A percentile compares a stretch with the other conserved stretches of the same genome.
These are phyloP conservation scores for Vitis amurensis DNA, from an alignment of 164 flowering plant genomes.

Conservation along the genomic window DNA sequence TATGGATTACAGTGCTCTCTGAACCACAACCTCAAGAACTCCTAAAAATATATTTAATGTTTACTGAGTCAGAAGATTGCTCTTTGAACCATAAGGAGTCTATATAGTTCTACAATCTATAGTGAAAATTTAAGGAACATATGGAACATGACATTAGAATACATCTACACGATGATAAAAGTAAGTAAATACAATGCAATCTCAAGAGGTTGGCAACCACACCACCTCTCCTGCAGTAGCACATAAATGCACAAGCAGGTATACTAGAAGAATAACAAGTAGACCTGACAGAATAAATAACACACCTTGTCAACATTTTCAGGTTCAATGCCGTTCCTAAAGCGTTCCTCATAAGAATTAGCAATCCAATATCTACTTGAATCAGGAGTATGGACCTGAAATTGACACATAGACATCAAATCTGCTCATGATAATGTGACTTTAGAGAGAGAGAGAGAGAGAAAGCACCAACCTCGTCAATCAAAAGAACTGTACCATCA, in stretches of 20 bases:
- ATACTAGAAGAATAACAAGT: neutral
- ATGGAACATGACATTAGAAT: neutral
- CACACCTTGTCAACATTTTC: constrained; percentile 94
- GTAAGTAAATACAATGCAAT: too few species aligned
- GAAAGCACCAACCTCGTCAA: constrained; percentile 74
- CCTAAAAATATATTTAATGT: constrained; percentile 37
- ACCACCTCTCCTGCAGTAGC: neutral
- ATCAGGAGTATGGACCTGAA: constrained; percentile 95
- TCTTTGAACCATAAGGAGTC: neutral
- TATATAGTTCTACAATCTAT: too few species aligned
- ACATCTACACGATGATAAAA: neutral
- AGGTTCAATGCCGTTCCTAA: constrained; percentile 78
- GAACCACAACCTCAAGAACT: constrained; percentile 94
- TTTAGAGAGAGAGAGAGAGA: constrained; percentile 1
- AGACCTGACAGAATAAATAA: neutral
- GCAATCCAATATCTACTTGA: constrained; percentile 99
- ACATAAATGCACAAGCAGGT: neutral
- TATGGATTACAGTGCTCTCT: constrained; percentile 89
- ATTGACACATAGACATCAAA: neutral
- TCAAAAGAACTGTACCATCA: constrained; percentile 76
- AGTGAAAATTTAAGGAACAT: neutral
- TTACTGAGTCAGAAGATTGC: neutral
- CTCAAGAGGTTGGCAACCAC: neutral
- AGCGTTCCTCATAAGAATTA: constrained; percentile 68
- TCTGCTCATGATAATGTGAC: neutral